Evolutionary conservation across 1,139 yeast genomes (phyloP), one percentile per base, ranked within the genome.

Genomic region (Blastobotrys malaysiensis): DNA sequence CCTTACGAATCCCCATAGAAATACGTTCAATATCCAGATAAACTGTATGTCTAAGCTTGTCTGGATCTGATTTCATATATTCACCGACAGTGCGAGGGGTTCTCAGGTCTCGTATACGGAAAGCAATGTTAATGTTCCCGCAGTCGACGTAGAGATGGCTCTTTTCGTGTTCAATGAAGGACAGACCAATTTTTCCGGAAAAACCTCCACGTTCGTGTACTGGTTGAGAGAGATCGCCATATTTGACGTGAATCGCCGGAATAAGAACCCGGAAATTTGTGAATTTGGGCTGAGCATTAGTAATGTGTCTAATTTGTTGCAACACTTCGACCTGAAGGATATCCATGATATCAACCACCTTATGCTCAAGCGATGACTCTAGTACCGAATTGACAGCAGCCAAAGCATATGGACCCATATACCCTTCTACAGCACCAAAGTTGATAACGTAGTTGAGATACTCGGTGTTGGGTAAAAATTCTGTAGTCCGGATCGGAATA

Each of bases 311-410:
- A 9, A 60, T 61, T 31, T 74, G 71, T 43, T 68, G 69, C 11
- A 88, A 74, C 1, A 86, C 80, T n/a, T 80, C 78, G 22, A 80
- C 69, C 57, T 90, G 95, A 19, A 89, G 70, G 18, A 69, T 66
- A 65, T 91, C 97, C 67, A 90, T 73, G 1, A 82, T 70, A 6
- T 77, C 73, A 22, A 76, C 75, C 48, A 83, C 63, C 4, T 70
- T 51, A 68, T 52, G 54, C 27, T 57, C 55, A 5, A 61, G 63
- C 7, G 61, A 24, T 4, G 62, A 57, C 14, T 61, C 65, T 9
- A 63, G 46, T 9, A 69, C 50, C 2, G 64, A 65, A 16, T 57
- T 53, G 9, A 62, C 46, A 2, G 65, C 67, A 20, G 57, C 59
- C 19, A 66, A 27, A 1, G 67, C 63, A 13, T 48, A 54, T 1